These are phyloP conservation scores for Mikania micrantha DNA, from an alignment of 129 eudicot genomes.

Conservation along the genomic window DNA sequence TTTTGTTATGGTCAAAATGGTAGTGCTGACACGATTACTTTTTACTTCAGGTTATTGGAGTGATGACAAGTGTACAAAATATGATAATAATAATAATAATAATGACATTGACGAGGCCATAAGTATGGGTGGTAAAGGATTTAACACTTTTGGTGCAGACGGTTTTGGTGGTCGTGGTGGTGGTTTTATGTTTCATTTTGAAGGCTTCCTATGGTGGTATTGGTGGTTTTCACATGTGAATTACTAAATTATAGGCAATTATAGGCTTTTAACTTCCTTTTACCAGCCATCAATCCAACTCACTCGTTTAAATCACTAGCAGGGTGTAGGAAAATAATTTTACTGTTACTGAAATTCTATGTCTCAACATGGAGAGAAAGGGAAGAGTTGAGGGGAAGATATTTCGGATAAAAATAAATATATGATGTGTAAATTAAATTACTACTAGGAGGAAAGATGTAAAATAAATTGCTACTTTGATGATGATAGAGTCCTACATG, in stretches of 20 bases:
- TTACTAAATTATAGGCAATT: too few species aligned
- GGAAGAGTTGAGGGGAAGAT: too few species aligned
- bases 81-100: constrained; percentile 77
- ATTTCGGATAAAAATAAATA: too few species aligned
- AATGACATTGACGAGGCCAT: constrained; percentile 82
- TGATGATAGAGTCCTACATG: too few species aligned
- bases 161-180: constrained; percentile 91
- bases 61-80: constrained; percentile 76
- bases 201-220: constrained; percentile 76
- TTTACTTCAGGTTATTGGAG: constrained; percentile 64
- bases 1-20: not conserved
- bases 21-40: not conserved
- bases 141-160: constrained; percentile 85
- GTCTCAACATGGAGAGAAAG: too few species aligned
- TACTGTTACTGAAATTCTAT: constrained; percentile 11
- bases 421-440: too few species aligned
- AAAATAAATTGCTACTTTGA: too few species aligned
- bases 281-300: constrained; percentile 12
- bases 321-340: constrained; percentile 16
- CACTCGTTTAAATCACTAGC: constrained; percentile 12
- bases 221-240: constrained; percentile 67
- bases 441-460: too few species aligned
- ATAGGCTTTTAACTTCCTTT: not conserved
- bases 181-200: constrained; percentile 87
- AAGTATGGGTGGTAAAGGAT: constrained; percentile 82